Conservation (phyloP, 352 stramenopile species). For the Bremia lactucae region DNA sequence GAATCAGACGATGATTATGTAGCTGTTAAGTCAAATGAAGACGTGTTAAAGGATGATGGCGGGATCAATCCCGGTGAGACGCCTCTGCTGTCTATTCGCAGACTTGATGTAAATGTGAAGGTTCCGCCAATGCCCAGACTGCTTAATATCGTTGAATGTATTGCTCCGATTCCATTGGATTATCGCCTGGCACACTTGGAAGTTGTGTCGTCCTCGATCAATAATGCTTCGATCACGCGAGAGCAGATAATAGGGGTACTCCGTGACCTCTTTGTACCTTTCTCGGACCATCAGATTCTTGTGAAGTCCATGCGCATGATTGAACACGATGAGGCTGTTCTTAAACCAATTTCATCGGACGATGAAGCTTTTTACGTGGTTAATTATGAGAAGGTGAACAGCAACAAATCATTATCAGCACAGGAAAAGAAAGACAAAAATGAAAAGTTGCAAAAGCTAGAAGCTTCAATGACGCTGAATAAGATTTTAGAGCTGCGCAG, state of each 20-base stretch:
- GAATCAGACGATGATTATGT: conserved; percentile 10
- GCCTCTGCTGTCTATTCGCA: conserved; percentile 27
- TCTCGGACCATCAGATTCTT: conserved; percentile 38
- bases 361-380: conserved; percentile 40
- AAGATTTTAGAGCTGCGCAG: conserved; percentile 41
- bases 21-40: conserved; percentile 13
- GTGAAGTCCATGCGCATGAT: conserved; percentile 39
- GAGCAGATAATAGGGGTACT: conserved; percentile 38
- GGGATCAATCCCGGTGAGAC: conserved; percentile 17
- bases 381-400: conserved; percentile 38
- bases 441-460: conserved; percentile 29
- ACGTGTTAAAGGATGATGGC: conserved; percentile 16
- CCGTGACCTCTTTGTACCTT: conserved; percentile 44
- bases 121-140: conserved; percentile 45
- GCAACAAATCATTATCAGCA: conserved; percentile 27
- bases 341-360: conserved; percentile 28
- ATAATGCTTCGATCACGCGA: conserved; percentile 28
- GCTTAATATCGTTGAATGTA: conserved; percentile 43
- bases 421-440: conserved; percentile 32
- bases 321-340: conserved; percentile 32
- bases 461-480: conserved; percentile 33
- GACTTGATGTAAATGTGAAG: conserved; percentile 34
- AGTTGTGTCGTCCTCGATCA: conserved; percentile 26
- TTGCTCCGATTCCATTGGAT: conserved; percentile 37
- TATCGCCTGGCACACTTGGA: conserved; percentile 34